Percentiles rank a stretch among this genome's conserved stretches.
phyloP scores from a whole-genome alignment of 2,329 filamentous ascomycete genomes.

The Colletotrichum viniferum region DNA sequence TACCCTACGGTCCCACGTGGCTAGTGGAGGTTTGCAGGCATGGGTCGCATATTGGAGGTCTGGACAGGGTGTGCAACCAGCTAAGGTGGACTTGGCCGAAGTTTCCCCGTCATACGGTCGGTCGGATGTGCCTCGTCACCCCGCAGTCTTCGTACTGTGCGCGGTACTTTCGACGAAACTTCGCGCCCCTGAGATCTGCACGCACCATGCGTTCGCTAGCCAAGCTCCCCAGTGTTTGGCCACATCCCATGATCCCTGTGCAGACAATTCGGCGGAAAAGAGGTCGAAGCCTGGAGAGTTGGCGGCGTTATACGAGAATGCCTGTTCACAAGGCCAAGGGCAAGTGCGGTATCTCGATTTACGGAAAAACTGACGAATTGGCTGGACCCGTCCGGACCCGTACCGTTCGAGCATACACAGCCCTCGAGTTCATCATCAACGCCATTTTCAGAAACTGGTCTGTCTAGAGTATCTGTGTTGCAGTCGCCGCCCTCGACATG shows the following conservation, averaged over 20 bases:
- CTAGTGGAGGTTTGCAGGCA: neutral
- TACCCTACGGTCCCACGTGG: neutral
- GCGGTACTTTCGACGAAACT: neutral
- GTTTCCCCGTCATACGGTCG: neutral
- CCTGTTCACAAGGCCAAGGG: too few species aligned
- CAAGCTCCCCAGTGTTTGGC: neutral
- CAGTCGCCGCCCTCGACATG: too few species aligned
- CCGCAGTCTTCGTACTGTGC: neutral
- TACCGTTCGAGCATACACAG: too few species aligned
- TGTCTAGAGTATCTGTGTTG: too few species aligned
- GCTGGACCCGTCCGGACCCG: neutral
- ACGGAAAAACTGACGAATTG: neutral
- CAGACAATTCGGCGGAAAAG: neutral
- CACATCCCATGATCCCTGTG: neutral
- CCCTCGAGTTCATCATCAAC: too few species aligned
- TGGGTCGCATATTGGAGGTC: neutral
- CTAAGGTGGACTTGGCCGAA: neutral
- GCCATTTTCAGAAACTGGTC: too few species aligned
- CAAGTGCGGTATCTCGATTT: too few species aligned
- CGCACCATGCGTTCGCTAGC: neutral
- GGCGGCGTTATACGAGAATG: too few species aligned
- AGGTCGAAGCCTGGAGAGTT: too few species aligned
- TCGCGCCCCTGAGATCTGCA: rapidly evolving
- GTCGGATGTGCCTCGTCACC: neutral
- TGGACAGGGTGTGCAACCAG: neutral